A percentile compares a stretch with the other conserved stretches of the same genome.
Evolutionary conservation across 352 stramenopile genomes (phyloP).

Genomic region (Pythium diclinum): DNA sequence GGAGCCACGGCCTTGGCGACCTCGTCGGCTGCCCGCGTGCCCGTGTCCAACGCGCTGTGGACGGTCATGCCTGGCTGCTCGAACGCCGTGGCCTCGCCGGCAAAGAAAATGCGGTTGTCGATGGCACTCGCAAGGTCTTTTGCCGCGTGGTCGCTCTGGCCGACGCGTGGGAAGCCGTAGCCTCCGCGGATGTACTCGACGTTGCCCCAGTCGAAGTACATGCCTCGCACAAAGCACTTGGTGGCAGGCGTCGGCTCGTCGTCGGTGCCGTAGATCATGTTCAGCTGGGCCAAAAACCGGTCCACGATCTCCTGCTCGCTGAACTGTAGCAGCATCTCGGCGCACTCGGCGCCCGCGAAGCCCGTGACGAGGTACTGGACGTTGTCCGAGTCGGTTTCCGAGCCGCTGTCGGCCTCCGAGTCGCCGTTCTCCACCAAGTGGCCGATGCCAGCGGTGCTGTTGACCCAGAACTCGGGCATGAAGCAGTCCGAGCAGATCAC

Average conservation of each 20-base stretch:
- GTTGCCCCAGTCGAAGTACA: conserved; percentile 78
- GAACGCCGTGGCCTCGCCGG: conserved; percentile 75
- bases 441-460: conserved; percentile 64
- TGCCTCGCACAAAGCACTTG: conserved; percentile 65
- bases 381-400: conserved; percentile 2
- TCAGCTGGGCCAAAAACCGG: conserved; percentile 66
- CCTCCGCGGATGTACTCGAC: conserved; percentile 65
- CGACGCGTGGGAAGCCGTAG: conserved; percentile 75
- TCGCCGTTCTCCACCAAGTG: conserved; percentile 60
- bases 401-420: conserved; percentile 9
- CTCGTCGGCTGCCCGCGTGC: conserved; percentile 54
- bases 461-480: conserved; percentile 83
- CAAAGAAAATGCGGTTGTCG: conserved; percentile 74
- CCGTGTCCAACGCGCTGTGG: conserved; percentile 78
- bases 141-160: conserved; percentile 60
- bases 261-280: conserved; percentile 68
- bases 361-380: conserved; percentile 73
- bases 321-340: conserved; percentile 45
- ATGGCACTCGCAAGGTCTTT: conserved; percentile 58
- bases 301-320: conserved; percentile 51
- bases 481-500: conserved; percentile 83
- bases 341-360: conserved; percentile 64
- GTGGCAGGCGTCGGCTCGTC: conserved; percentile 51
- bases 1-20: conserved; percentile 40
- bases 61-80: conserved; percentile 82